Evolutionary conservation across 352 stramenopile genomes (phyloP).

Genomic region (Phytophthora multivora): DNA sequence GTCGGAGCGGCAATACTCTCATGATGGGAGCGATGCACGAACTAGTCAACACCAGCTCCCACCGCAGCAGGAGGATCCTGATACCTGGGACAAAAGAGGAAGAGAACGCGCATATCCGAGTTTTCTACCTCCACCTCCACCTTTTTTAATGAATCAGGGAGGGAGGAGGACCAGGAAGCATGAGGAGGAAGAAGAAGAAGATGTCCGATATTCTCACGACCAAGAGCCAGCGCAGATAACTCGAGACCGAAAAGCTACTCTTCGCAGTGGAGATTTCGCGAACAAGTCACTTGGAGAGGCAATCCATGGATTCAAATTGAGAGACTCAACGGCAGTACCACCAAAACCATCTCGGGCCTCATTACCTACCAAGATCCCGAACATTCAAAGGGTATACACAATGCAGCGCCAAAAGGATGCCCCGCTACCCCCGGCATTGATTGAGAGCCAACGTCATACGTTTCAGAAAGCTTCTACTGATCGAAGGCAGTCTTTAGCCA

Average conservation of each 20-base stretch:
- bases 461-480: conserved; percentile 1
- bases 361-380: conserved; percentile 15
- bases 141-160: neutral
- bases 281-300: conserved; percentile 72
- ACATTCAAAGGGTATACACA: conserved; percentile 21
- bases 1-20: conserved; percentile 2
- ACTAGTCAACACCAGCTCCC: conserved; percentile 44
- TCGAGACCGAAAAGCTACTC: conserved; percentile 21
- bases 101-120: neutral
- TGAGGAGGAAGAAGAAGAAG: conserved; percentile 2
- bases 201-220: neutral
- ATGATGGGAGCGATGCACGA: conserved; percentile 3
- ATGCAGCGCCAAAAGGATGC: conserved; percentile 14
- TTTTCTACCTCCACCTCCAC: conserved; percentile 4
- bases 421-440: conserved; percentile 9
- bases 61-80: conserved; percentile 62
- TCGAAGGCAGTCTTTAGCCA: conserved; percentile 8
- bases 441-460: conserved; percentile 13
- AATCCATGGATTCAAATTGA: conserved; percentile 54
- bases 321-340: conserved; percentile 20
- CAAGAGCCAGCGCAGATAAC: neutral
- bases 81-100: conserved; percentile 15
- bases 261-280: conserved; percentile 65
- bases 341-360: neutral
- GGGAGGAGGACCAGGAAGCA: neutral